Conservation (phyloP, 345 rosid species). For the Lagerstroemia speciosa region DNA sequence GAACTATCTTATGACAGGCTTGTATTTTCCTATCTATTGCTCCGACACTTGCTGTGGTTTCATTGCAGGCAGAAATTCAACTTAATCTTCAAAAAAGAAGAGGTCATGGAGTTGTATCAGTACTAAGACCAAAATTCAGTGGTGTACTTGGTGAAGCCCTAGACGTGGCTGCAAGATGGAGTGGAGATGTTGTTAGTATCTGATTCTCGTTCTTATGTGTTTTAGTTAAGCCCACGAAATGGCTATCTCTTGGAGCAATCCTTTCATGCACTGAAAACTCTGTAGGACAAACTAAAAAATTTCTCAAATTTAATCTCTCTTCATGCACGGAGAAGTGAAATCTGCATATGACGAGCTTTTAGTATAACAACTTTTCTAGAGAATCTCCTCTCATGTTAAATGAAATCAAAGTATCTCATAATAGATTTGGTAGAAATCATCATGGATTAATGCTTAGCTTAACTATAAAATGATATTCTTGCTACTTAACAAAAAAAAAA, state of each 20-base stretch:
- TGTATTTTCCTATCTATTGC: neutral
- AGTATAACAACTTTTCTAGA: too few relatives aligned
- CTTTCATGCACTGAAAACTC: neutral
- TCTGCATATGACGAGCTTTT: neutral
- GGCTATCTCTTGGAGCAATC: neutral
- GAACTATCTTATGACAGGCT: neutral
- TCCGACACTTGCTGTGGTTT: conserved; percentile 8
- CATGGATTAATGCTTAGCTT: neutral
- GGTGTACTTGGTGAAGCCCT: conserved; percentile 96
- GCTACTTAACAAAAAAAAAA: too few relatives aligned
- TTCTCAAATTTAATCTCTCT: neutral
- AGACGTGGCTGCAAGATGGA: conserved; percentile 93
- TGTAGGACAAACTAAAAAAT: neutral
- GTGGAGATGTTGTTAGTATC: conserved; percentile 95
- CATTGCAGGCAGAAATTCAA: conserved; percentile 86
- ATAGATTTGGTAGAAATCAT: neutral
- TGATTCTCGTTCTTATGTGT: conserved; percentile 6
- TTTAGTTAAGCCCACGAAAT: neutral
- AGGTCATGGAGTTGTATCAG: conserved; percentile 89
- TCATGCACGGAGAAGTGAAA: neutral
- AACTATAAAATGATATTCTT: neutral
- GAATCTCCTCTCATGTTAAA: too few relatives aligned
- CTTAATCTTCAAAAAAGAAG: conserved; percentile 92
- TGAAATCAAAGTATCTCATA: neutral
- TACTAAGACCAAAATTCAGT: conserved; percentile 83